Conservation (phyloP, 2,329 filamentous ascomycete species). For the Cladosporium sp. region DNA sequence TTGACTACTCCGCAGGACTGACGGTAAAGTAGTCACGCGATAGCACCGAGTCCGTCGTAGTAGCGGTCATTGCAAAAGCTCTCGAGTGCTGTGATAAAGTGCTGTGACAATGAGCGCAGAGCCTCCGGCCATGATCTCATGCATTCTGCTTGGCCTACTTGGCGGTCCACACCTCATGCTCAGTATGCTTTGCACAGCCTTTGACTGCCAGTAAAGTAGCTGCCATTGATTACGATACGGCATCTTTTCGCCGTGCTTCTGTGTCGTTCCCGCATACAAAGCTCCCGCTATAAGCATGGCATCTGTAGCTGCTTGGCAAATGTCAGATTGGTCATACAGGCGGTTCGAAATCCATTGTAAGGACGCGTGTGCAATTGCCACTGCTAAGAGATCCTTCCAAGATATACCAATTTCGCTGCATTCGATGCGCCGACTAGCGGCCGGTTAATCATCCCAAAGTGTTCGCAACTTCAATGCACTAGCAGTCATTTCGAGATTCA, state of each 20-base stretch:
- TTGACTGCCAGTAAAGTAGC: neutral
- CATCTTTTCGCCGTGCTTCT: neutral
- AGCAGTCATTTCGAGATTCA: neutral
- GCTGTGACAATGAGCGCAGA: neutral
- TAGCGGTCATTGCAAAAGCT: neutral
- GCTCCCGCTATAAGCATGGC: neutral
- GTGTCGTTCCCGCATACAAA: neutral
- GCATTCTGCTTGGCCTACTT: constrained; percentile 18
- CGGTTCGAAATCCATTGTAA: neutral
- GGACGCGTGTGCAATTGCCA: constrained; percentile 4
- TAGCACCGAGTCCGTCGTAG: neutral
- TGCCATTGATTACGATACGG: neutral
- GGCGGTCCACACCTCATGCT: constrained; percentile 13
- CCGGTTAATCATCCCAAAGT: neutral
- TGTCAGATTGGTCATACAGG: neutral
- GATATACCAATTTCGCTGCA: neutral
- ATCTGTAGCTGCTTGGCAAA: neutral
- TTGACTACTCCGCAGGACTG: neutral
- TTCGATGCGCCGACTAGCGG: neutral
- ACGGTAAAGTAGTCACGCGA: neutral
- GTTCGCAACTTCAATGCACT: neutral
- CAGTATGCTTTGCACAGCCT: constrained; percentile 15
- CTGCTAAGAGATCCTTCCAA: constrained; percentile 10
- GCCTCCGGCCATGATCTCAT: constrained; percentile 15
- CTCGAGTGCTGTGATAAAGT: neutral